Percentiles rank a stretch among this genome's conserved stretches.
Evolutionary conservation across 768 basidiomycete genomes (phyloP).

Genomic region (Panellus pusillus): DNA sequence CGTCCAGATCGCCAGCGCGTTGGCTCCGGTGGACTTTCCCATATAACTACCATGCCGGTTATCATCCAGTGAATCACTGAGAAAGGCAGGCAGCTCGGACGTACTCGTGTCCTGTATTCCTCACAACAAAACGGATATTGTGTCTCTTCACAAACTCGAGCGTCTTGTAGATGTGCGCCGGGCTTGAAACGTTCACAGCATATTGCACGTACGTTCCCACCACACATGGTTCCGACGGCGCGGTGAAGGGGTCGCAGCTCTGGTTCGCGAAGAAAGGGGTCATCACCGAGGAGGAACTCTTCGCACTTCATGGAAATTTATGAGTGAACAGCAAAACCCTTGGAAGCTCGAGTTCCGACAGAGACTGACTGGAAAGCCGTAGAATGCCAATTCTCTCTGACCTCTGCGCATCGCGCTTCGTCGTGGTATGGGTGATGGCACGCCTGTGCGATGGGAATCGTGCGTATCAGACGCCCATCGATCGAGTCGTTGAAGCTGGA

Average conservation of each 20-base stretch:
- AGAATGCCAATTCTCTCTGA: conserved; percentile 1
- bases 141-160: conserved; percentile 19
- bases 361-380: neutral
- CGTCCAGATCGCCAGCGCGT: conserved; percentile 5
- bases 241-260: conserved; percentile 25
- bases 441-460: conserved; percentile 5
- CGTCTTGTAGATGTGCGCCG: conserved; percentile 8
- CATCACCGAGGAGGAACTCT: conserved; percentile 23
- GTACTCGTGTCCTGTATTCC: conserved; percentile 23
- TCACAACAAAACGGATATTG: conserved; percentile 21
- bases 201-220: conserved; percentile 24
- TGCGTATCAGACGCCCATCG: conserved; percentile 9
- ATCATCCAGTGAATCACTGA: no score
- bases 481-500: conserved; percentile 3
- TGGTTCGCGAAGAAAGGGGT: conserved; percentile 20
- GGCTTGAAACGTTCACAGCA: conserved; percentile 12
- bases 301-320: neutral
- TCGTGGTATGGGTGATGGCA: conserved; percentile 8
- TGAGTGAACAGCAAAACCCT: no score
- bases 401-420: neutral
- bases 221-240: conserved; percentile 8
- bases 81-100: neutral
- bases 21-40: conserved; percentile 7
- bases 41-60: neutral
- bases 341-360: no score